Conservation (phyloP, 495 filamentous ascomycete genomes). For the Hapsidospora chrysogenum region DNA sequence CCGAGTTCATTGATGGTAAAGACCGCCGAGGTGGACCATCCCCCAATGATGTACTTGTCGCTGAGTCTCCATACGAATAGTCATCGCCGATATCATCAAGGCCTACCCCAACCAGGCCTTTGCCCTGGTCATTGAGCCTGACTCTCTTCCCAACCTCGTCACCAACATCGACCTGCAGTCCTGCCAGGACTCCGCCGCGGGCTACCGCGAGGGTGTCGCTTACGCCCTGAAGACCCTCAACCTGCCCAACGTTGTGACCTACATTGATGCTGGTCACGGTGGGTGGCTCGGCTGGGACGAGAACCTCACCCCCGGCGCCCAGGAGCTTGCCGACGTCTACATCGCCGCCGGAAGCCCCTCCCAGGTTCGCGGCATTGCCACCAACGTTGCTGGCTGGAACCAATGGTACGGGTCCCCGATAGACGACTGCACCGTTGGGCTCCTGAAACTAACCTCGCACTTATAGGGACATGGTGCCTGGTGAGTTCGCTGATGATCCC, state of each 20-base stretch:
- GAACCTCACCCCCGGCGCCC: conserved; percentile 56
- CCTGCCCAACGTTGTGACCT: conserved; percentile 67
- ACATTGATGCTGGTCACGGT: conserved; percentile 65
- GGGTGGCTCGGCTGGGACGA: conserved; percentile 76
- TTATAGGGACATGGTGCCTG: conserved; percentile 32
- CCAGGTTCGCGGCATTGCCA: conserved; percentile 53
- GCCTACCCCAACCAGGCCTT: conserved; percentile 36
- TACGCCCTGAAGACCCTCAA: conserved; percentile 59
- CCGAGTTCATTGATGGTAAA: conserved; percentile 49
- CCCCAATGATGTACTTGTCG: too few species aligned
- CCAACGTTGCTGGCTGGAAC: conserved; percentile 73
- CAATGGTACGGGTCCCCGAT: conserved; percentile 29
- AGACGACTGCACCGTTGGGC: too few species aligned
- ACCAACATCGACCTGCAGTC: conserved; percentile 50
- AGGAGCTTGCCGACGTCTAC: conserved; percentile 51
- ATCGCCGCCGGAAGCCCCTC: conserved; percentile 45
- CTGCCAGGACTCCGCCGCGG: conserved; percentile 42
- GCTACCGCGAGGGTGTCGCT: conserved; percentile 52
- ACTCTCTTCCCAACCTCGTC: conserved; percentile 65
- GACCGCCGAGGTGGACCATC: too few species aligned
- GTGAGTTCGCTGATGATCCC: conserved; percentile 46
- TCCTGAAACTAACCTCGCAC: too few species aligned
- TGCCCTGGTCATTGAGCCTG: conserved; percentile 50
- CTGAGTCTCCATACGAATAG: conserved; percentile 20
- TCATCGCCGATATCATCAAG: conserved; percentile 39